These are phyloP conservation scores for Colletotrichum salicis DNA, from an alignment of 2,329 filamentous ascomycete genomes.

Conservation along the genomic window DNA sequence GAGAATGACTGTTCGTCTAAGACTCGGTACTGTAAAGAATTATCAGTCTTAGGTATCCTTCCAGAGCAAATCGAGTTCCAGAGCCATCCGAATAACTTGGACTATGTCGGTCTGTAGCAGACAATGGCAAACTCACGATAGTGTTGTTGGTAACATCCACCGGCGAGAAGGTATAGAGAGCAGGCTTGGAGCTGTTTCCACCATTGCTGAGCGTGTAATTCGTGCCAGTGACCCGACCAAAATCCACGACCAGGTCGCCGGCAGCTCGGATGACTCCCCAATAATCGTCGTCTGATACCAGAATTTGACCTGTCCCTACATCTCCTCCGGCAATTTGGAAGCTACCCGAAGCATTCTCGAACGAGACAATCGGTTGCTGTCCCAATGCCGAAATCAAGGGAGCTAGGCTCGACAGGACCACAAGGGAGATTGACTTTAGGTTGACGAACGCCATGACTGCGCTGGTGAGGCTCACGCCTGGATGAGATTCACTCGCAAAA, in stretches of 20 bases:
- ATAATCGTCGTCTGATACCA: conserved; percentile 69
- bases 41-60: too few relatives aligned
- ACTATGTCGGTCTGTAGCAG: background rate
- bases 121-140: conserved; percentile 45
- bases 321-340: conserved; percentile 50
- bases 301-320: conserved; percentile 57
- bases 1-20: conserved; percentile 53
- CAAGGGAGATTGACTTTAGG: conserved; percentile 33
- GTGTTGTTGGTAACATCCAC: conserved; percentile 60
- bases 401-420: conserved; percentile 38
- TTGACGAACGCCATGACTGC: conserved; percentile 2
- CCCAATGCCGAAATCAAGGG: conserved; percentile 52
- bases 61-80: too few relatives aligned
- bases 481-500: background rate
- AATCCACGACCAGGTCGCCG: conserved; percentile 73
- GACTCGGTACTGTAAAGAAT: too few relatives aligned
- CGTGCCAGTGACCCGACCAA: conserved; percentile 75
- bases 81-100: background rate
- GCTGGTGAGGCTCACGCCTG: background rate
- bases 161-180: conserved; percentile 54
- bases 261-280: conserved; percentile 76
- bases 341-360: conserved; percentile 41
- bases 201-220: conserved; percentile 70
- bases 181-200: conserved; percentile 47
- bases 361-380: conserved; percentile 60